phyloP scores from a whole-genome alignment of 2,329 filamentous ascomycete species.

The Alternaria triticina region DNA sequence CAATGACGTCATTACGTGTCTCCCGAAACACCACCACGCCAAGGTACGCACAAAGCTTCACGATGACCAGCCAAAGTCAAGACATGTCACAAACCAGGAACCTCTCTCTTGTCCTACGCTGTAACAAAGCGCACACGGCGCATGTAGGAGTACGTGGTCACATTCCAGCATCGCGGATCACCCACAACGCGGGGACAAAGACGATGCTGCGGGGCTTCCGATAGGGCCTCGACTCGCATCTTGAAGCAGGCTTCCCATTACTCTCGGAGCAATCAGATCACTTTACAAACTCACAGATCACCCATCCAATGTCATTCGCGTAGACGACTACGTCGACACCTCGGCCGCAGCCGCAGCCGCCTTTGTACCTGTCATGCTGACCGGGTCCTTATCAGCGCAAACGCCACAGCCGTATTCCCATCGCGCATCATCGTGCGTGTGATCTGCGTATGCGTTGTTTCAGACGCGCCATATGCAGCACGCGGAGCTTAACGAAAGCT shows the following conservation, averaged over 20 bases:
- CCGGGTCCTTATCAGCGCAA: not conserved
- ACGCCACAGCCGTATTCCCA: not conserved
- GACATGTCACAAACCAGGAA: not conserved
- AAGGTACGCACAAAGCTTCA: not conserved
- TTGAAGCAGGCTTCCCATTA: not conserved
- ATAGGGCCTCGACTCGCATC: not conserved
- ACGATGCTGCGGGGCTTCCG: not conserved
- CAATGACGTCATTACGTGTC: not conserved
- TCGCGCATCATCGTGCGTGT: not conserved
- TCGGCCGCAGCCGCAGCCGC: not conserved
- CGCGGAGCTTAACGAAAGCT: conserved; percentile 1
- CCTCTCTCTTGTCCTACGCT: not conserved
- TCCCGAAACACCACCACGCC: not conserved
- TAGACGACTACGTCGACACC: not conserved
- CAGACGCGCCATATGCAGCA: not conserved
- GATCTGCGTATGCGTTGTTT: conserved; percentile 3
- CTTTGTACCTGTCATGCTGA: not conserved
- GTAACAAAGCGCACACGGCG: not conserved
- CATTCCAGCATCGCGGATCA: not conserved
- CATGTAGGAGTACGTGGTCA: not conserved
- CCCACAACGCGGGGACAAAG: not conserved
- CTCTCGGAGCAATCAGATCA: not conserved
- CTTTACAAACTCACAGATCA: not conserved
- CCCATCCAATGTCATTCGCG: not conserved
- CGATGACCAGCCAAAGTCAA: not conserved